phyloP scores from a whole-genome alignment of 495 filamentous ascomycete species.

The Penicillium mononematosum region DNA sequence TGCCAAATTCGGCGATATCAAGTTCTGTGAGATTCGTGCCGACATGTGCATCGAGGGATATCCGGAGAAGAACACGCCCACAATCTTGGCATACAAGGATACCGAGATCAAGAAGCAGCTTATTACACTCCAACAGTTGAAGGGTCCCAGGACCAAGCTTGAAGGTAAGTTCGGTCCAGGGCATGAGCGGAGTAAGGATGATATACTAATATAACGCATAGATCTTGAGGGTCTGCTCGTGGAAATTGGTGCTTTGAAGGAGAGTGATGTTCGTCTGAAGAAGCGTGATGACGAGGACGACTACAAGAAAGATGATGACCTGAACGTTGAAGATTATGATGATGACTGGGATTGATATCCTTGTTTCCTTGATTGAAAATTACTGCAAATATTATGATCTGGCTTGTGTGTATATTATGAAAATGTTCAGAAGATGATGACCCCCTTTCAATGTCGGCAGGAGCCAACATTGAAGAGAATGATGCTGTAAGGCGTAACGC shows the following conservation, averaged over 20 bases:
- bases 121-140: slow-evolving; percentile 77
- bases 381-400: slow-evolving; percentile 18
- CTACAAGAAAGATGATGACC: slow-evolving; percentile 45
- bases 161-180: slow-evolving; percentile 44
- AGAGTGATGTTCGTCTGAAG: slow-evolving; percentile 74
- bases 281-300: slow-evolving; percentile 61
- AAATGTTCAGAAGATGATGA: slow-evolving; percentile 7
- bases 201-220: slow-evolving; percentile 23
- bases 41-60: slow-evolving; percentile 96
- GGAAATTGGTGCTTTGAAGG: slow-evolving; percentile 71
- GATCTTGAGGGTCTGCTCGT: slow-evolving; percentile 76
- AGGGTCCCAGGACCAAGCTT: slow-evolving; percentile 66
- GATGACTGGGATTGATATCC: slow-evolving; percentile 74
- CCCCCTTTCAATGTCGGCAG: not conserved
- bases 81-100: slow-evolving; percentile 87
- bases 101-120: slow-evolving; percentile 88
- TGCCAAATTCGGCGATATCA: slow-evolving; percentile 81
- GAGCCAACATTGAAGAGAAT: not conserved
- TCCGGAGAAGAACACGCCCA: slow-evolving; percentile 91
- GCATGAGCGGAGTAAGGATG: not conserved
- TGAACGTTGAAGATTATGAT: slow-evolving; percentile 59
- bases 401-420: slow-evolving; percentile 24
- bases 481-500: not conserved
- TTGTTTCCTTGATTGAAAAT: slow-evolving; percentile 6
- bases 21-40: slow-evolving; percentile 94